phyloP scores from a whole-genome alignment of 495 filamentous ascomycete genomes.

The Aspergillus sclerotiicarbonarius region DNA sequence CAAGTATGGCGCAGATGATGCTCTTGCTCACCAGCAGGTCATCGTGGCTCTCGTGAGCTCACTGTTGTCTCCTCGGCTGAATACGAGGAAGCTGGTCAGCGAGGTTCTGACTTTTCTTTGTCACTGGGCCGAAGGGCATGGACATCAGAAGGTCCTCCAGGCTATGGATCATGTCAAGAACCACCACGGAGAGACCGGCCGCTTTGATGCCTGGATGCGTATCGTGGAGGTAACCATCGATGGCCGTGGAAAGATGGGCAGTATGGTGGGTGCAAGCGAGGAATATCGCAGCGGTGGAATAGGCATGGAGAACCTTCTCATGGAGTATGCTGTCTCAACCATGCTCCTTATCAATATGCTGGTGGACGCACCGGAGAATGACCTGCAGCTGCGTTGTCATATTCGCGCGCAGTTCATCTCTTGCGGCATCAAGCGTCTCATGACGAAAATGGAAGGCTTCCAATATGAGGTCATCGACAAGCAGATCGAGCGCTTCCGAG shows the following conservation, averaged over 20 bases:
- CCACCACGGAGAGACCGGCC: conserved; percentile 86
- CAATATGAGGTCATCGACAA: conserved; percentile 99
- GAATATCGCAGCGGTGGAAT: conserved; percentile 96
- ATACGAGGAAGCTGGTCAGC: conserved; percentile 91
- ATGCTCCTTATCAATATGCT: conserved; percentile 96
- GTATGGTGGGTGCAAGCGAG: conserved; percentile 92
- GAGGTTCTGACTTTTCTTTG: conserved; percentile 96
- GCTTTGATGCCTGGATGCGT: conserved; percentile 98
- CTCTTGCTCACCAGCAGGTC: conserved; percentile 84
- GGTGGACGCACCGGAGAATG: conserved; percentile 83
- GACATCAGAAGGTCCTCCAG: conserved; percentile 92
- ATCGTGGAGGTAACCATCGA: conserved; percentile 97
- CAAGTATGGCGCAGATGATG: conserved; percentile 97
- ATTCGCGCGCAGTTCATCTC: conserved; percentile 94
- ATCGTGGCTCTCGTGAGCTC: conserved; percentile 85
- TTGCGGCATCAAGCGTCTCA: conserved; percentile 91
- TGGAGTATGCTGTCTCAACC: conserved; percentile 97
- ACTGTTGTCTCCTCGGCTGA: conserved; percentile 82
- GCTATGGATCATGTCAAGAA: conserved; percentile 90
- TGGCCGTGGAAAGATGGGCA: conserved; percentile 97
- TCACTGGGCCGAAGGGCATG: conserved; percentile 91
- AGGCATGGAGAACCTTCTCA: conserved; percentile 97
- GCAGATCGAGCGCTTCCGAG: conserved; percentile 89
- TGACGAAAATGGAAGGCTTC: conserved; percentile 97
- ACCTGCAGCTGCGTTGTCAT: conserved; percentile 88